Evolutionary conservation across 352 stramenopile genomes (phyloP).

Genomic region (Phytophthora sp.): DNA sequence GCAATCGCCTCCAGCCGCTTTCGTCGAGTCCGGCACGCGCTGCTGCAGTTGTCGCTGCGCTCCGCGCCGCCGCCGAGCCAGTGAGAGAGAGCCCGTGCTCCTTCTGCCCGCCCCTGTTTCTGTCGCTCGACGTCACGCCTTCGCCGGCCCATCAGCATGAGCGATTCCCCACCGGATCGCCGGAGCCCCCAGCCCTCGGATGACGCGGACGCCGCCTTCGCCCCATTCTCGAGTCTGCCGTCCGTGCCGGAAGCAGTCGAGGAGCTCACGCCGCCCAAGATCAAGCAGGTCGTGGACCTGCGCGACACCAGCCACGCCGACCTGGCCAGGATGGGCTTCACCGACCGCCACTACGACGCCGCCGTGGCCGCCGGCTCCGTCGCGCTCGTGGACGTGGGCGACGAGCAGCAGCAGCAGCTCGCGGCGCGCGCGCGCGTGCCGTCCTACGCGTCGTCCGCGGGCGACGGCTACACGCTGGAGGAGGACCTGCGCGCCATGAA

Average conservation of each 20-base stretch:
- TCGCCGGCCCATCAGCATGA: slow-evolving; percentile 34
- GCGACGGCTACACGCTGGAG: slow-evolving; percentile 59
- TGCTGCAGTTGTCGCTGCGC: too few relatives aligned
- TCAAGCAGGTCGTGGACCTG: slow-evolving; percentile 30
- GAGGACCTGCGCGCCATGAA: slow-evolving; percentile 81
- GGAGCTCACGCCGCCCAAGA: slow-evolving; percentile 12
- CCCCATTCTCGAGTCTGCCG: slow-evolving; percentile 29
- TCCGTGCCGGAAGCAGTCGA: slow-evolving; percentile 30
- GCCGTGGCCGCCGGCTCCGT: slow-evolving; percentile 27
- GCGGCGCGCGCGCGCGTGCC: slow-evolving; percentile 27
- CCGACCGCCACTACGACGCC: slow-evolving; percentile 23
- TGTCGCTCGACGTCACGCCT: slow-evolving; percentile 33
- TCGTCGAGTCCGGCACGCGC: not conserved
- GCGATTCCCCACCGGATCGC: slow-evolving; percentile 26
- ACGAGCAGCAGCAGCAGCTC: slow-evolving; percentile 25
- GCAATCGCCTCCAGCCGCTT: slow-evolving; percentile 11
- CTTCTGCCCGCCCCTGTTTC: slow-evolving; percentile 24
- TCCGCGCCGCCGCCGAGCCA: slow-evolving; percentile 11
- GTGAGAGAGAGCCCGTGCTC: not conserved
- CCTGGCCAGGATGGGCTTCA: slow-evolving; percentile 32
- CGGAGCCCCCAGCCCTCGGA: slow-evolving; percentile 12
- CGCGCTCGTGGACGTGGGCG: slow-evolving; percentile 19
- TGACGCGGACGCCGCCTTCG: slow-evolving; percentile 13
- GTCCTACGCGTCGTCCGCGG: slow-evolving; percentile 52
- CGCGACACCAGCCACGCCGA: slow-evolving; percentile 24